These are phyloP conservation scores for Nyctanthes arbortristis DNA, from an alignment of 257 asterid genomes.

Conservation along the genomic window DNA sequence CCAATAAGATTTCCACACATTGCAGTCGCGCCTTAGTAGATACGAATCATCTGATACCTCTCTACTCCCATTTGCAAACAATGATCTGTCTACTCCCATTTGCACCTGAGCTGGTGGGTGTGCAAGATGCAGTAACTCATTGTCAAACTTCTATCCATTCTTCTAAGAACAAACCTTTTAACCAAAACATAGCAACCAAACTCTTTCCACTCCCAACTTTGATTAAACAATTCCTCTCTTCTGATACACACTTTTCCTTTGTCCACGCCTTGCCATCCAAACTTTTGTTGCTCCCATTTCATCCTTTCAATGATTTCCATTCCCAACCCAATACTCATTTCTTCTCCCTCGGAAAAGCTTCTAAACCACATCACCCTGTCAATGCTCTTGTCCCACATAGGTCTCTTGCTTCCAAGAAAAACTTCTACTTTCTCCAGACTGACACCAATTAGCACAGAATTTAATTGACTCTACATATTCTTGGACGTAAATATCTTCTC, in stretches of 20 bases:
- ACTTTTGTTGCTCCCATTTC: constrained; percentile 62
- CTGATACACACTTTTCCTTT: constrained; percentile 29
- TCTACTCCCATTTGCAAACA: too few relatives aligned
- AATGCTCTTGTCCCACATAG: constrained; percentile 31
- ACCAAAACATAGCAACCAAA: too few relatives aligned
- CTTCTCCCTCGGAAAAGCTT: constrained; percentile 10
- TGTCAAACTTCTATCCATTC: constrained; percentile 53
- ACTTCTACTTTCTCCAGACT: too few relatives aligned
- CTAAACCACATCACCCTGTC: constrained; percentile 55
- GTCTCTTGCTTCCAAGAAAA: constrained; percentile 26
- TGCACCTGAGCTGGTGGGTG: constrained; percentile 35
- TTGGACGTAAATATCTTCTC: constrained; percentile 39
- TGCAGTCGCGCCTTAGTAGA: too few relatives aligned
- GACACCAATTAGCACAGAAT: constrained; percentile 36
- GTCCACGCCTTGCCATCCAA: constrained; percentile 39
- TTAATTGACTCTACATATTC: constrained; percentile 11
- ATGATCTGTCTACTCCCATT: constrained; percentile 45
- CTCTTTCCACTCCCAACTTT: too few relatives aligned
- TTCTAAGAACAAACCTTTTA: too few relatives aligned
- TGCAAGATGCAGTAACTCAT: constrained; percentile 51
- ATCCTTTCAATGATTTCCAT: constrained; percentile 51
- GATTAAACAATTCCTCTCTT: constrained; percentile 31
- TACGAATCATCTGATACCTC: too few relatives aligned
- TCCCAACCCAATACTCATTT: constrained; percentile 49
- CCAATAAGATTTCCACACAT: too few relatives aligned